Conservation (phyloP, 1,139 yeast genomes). For the Geotrichum carabidarum region DNA sequence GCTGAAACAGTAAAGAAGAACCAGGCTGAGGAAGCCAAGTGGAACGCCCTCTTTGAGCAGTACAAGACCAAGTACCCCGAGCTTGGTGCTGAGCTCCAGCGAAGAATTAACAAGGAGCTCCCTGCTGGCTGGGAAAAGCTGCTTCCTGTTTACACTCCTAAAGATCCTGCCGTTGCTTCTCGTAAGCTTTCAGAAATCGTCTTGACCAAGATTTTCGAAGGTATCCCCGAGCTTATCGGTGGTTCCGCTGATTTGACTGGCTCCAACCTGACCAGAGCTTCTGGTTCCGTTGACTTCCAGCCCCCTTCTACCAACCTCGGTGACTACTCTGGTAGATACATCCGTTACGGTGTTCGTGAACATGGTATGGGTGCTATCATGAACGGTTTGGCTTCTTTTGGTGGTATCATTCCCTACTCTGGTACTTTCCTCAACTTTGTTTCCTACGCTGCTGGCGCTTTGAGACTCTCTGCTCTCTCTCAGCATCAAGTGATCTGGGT, state of each 20-base stretch:
- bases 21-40: conserved; percentile 61
- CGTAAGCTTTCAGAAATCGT: conserved; percentile 92
- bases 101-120: conserved; percentile 76
- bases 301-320: conserved; percentile 79
- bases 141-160: conserved; percentile 75
- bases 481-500: conserved; percentile 95
- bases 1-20: conserved; percentile 55
- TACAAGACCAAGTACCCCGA: conserved; percentile 73
- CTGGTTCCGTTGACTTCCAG: conserved; percentile 87
- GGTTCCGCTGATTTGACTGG: conserved; percentile 99
- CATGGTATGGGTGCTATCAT: conserved; percentile 99
- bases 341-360: conserved; percentile 98
- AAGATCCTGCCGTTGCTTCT: conserved; percentile 82
- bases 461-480: conserved; percentile 89
- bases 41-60: conserved; percentile 61
- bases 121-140: conserved; percentile 79
- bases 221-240: conserved; percentile 86
- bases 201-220: conserved; percentile 57
- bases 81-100: conserved; percentile 70
- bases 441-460: conserved; percentile 96
- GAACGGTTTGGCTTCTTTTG: conserved; percentile 96
- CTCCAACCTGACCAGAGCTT: conserved; percentile 91
- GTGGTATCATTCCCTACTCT: conserved; percentile 90
- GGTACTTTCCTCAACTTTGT: conserved; percentile 99
- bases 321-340: conserved; percentile 85